These are phyloP conservation scores for Kondoa subrosea DNA, from an alignment of 768 basidiomycete genomes.

Conservation along the genomic window DNA sequence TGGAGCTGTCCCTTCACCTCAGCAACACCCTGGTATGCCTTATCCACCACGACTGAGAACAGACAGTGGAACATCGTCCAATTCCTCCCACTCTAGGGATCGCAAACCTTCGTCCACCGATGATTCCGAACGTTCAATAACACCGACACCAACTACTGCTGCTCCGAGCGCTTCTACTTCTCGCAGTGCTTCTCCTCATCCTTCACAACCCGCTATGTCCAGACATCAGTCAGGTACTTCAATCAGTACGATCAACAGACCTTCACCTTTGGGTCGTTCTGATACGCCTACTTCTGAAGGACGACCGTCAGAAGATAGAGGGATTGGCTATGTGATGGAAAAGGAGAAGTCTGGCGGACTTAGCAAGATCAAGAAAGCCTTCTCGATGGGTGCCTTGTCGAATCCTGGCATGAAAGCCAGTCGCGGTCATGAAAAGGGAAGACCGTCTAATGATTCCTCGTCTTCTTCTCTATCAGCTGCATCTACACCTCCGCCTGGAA, in stretches of 20 bases:
- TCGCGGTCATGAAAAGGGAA: conserved; percentile 8
- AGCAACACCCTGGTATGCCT: background rate
- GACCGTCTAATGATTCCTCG: conserved; percentile 12
- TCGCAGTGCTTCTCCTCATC: background rate
- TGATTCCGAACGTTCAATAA: background rate
- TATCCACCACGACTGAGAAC: background rate
- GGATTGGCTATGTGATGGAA: background rate
- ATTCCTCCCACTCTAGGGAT: background rate
- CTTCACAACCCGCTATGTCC: too few relatives aligned
- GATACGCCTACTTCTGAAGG: background rate
- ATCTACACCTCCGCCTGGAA: conserved; percentile 17
- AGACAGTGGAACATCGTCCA: background rate
- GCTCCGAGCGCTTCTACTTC: background rate
- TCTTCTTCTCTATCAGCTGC: conserved; percentile 10
- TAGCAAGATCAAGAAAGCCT: conserved; percentile 3
- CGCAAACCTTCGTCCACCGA: background rate
- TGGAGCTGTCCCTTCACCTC: background rate
- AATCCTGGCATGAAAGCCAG: background rate
- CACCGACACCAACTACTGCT: background rate
- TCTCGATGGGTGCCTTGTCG: background rate
- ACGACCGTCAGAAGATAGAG: background rate
- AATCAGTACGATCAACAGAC: background rate
- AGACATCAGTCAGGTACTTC: background rate
- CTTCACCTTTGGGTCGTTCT: background rate
- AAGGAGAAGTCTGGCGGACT: conserved; percentile 4